Base-by-base conservation (phyloP, 441 rosid species). In the Euphorbia celastroides region DNA sequence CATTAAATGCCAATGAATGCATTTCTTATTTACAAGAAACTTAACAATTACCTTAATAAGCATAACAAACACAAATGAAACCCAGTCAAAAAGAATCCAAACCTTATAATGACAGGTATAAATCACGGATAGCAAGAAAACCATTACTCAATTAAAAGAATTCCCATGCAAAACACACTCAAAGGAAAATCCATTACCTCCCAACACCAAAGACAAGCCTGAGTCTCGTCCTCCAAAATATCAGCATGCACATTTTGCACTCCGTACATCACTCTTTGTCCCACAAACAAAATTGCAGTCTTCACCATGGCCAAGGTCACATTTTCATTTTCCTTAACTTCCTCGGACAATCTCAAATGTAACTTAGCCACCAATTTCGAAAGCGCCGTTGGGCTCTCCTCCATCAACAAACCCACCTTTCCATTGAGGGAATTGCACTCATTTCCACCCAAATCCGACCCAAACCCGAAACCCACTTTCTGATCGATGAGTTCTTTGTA, bases 131-230 rank as follows among this genome's bases (percentile, higher is more conserved):
- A 16, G 32, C 2, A 19, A 19, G 7, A 42, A 12, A 31, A 46
- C 30, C 48, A 34, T 12, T 31, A 30, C 54, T 64, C 16, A 28
- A n/a, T 28, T 2, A 30, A 64, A 30, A n/a, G n/a, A n/a, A n/a
- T n/a, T n/a, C 11, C 57, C 16, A 63, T 44, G 12, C 4, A 62
- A 55, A 16, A 56, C 4, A 36, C 32, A 31, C n/a, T 12, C 27
- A 32, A 57, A 31, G 56, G 32, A 31, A 17, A 56, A 42, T n/a
- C 23, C 11, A 65, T 38, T 66, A 93, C 99, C 99, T 94, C 99
- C 99, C 97, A 94, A 67, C 99, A 94, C 97, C 97, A 91, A 7
- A 89, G 93, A 73, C 82, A 83, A 68, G 82, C 65, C 2, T 72
- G 71, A 23, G 79, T 41, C 30, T 82, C 80, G 68, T 93, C 97